Base-by-base conservation (phyloP, 2,329 filamentous ascomycete genomes). In the Botrytis fragariae region DNA sequence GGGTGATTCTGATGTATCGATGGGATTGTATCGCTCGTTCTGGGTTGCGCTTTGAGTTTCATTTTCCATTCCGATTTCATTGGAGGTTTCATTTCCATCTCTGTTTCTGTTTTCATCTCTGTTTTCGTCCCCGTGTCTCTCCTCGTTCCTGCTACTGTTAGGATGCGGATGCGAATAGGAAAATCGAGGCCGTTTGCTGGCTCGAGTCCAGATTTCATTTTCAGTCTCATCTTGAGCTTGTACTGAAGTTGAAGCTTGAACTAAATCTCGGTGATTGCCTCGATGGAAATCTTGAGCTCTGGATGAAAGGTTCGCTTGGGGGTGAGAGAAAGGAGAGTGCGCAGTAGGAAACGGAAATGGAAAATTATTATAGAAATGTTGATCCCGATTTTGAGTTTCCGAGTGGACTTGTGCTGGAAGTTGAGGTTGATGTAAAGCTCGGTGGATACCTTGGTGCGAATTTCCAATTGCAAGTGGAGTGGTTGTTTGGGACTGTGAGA, bases 391-490 rank as follows among this genome's bases (percentile, higher is more conserved):
- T n/a, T n/a, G 25, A 54, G 12, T 7, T 3, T 54, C 25, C 12
- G 25, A 54, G 14, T n/a, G 8, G 12, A 54, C 10, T 14, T n/a
- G 25, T n/a, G 25, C 2, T 48, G 4, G 10, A 25, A 12, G 25
- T 48, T 48, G 45, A 45, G 18, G 18, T 22, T 45, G 44, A 45
- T 45, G 44, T 18, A 22, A 2, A 45, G 20, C 25, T n/a, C 25
- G 25, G 48, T n/a, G 45, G 45, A 22, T 5, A 12, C 4, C 25
- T 5, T 51, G 25, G 1, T 51, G 1, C 9, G 22, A 7, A 48
- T 2, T 0, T 16, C 1, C 8, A n/a, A n/a, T 1, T n/a, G 1
- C 1, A 1, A 4, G 22, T 3, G 5, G 4, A 29, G 2, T 54
- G 5, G 12, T 54, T 8, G 14, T 29, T 18, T 29, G 51, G n/a